phyloP scores from a whole-genome alignment of 305 asterid genomes.

The Solanum hybrid region DNA sequence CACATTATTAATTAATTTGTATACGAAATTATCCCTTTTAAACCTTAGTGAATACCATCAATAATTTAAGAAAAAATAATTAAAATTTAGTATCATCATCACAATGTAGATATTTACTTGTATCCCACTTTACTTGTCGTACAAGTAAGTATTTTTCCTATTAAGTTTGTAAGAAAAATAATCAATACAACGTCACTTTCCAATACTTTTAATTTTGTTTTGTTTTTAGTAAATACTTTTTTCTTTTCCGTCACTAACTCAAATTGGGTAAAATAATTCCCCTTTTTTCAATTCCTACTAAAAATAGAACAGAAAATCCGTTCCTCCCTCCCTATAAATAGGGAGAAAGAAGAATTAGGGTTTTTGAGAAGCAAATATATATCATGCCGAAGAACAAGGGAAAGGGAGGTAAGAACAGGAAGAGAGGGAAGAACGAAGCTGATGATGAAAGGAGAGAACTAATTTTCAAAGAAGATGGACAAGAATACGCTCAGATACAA shows the following conservation, averaged over 20 bases:
- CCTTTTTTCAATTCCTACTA: neutral
- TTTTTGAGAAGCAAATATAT: neutral
- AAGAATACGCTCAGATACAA: slow-evolving; percentile 43
- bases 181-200: neutral
- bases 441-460: slow-evolving; percentile 47
- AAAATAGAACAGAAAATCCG: neutral
- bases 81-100: too few species aligned
- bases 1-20: neutral
- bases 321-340: neutral
- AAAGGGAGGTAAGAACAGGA: slow-evolving; percentile 47
- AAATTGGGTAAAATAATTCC: neutral
- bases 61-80: too few species aligned
- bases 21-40: neutral
- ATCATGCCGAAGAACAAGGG: slow-evolving; percentile 52
- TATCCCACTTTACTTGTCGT: neutral
- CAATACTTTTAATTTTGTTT: neutral
- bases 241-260: neutral
- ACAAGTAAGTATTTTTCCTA: neutral
- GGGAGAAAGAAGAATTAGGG: neutral
- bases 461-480: slow-evolving; percentile 42
- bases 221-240: too few species aligned
- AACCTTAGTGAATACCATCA: too few species aligned
- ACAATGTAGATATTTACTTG: too few species aligned
- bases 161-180: neutral
- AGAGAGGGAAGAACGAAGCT: slow-evolving; percentile 50